Base-by-base conservation (phyloP, 177 flowering plant genomes). In the Vitis hybrid region DNA sequence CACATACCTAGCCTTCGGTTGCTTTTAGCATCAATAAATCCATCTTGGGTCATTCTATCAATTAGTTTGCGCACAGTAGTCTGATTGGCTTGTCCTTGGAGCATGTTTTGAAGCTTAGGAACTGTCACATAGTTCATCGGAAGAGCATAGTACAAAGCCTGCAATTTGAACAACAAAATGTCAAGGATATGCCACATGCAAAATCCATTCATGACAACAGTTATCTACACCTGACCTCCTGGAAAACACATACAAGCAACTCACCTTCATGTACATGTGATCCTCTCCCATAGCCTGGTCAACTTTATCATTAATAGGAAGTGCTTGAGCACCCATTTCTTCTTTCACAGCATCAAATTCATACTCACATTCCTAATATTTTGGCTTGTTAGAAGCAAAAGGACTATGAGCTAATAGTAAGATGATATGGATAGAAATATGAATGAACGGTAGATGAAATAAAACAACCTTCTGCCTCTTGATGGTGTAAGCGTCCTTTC, bases 61-160 rank as follows among this genome's bases (percentile, higher is more conserved):
- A 94, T 83, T 58, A 94, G 80, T 74, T 89, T 92, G 54, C 91
- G 86, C 26, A 85, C 89, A 26, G 86, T 80, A 2, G 75, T 67
- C 62, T 78, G 90, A 76, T 81, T 89, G 59, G 85, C 86, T 75
- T 87, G 85, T 67, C 93, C 93, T 45, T 83, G 86, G 45, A 94
- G 82, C 82, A 84, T 85, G 69, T 50, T 83, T 73, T 88, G 94
- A 81, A 94, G 93, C 80, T 89, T 94, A 56, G 89, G 61, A 19
- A 82, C 72, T 0, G 92, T 79, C 61, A 94, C 82, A 71, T 90
- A 92, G 18, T 83, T 78, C 97, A 92, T 81, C 12, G 92, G 91
- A 69, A 94, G 97, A 71, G 93, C 89, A 76, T 89, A 83, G 77
- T 82, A 92, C 69, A 92, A 70, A 48, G 97, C 98, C 98, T 94